Conservation (phyloP, 2,329 filamentous ascomycete genomes). For the Botryotinia globosa region DNA sequence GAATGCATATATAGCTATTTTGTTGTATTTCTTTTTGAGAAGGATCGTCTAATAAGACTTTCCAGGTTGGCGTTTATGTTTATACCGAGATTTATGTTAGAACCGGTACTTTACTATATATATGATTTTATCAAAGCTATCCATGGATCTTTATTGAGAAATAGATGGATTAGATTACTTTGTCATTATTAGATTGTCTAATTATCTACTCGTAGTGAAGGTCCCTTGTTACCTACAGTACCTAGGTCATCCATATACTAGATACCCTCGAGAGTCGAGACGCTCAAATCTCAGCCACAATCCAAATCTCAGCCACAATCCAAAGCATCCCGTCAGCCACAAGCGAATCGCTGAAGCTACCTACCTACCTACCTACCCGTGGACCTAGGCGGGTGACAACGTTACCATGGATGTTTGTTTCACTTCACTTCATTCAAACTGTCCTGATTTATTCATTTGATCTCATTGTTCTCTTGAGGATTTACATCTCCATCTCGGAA, state of each 20-base stretch:
- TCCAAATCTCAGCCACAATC: constrained; percentile 9
- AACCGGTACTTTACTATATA: not conserved
- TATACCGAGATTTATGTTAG: not conserved
- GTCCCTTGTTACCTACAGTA: not conserved
- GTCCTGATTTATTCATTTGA: constrained; percentile 1
- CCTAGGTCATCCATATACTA: not conserved
- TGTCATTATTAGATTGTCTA: not conserved
- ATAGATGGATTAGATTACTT: not conserved
- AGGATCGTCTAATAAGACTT: not conserved
- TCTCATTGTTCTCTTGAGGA: not conserved
- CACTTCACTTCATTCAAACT: not conserved
- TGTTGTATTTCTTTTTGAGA: not conserved
- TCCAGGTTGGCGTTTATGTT: not conserved
- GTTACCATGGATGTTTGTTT: not conserved
- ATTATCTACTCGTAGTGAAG: not conserved
- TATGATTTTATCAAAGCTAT: not conserved
- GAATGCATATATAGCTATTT: not conserved
- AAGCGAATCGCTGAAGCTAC: not conserved
- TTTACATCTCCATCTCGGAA: not conserved
- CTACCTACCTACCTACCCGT: too few species aligned
- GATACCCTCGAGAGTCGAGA: too few species aligned
- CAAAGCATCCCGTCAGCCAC: not conserved
- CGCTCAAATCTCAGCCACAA: constrained; percentile 9
- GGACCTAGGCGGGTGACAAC: too few species aligned
- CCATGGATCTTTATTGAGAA: not conserved